Conservation (phyloP, 208 protist species). For the Leptomonas pyrrhocoris region DNA sequence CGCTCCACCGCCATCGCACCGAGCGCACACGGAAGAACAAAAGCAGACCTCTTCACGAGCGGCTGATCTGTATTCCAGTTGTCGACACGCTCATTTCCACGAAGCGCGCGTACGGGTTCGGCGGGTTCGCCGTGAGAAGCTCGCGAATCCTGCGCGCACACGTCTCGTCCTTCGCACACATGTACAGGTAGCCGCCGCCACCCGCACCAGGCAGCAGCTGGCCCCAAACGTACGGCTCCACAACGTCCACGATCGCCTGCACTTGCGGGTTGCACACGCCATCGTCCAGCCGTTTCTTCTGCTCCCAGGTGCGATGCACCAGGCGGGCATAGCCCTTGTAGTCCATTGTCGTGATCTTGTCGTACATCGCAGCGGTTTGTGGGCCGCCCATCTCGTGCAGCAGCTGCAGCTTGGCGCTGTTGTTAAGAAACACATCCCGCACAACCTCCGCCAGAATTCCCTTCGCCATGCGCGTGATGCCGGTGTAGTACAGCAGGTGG, state of each 20-base stretch:
- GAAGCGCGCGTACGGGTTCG: conserved; percentile 55
- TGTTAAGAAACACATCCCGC: conserved; percentile 50
- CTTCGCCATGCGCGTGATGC: conserved; percentile 55
- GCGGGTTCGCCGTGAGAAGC: conserved; percentile 37
- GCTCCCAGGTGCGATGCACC: conserved; percentile 47
- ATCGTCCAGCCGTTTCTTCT: conserved; percentile 54
- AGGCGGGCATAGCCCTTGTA: conserved; percentile 43
- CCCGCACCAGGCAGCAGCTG: conserved; percentile 60
- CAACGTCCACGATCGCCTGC: conserved; percentile 39
- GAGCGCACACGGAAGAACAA: not conserved
- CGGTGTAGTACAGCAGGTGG: conserved; percentile 71
- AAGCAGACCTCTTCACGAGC: conserved; percentile 15
- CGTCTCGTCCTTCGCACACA: conserved; percentile 56
- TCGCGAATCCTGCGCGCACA: conserved; percentile 42
- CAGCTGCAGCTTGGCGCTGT: conserved; percentile 28
- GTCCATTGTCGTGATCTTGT: conserved; percentile 44
- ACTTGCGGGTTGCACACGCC: conserved; percentile 42
- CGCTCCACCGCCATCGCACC: not conserved
- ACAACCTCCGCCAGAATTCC: conserved; percentile 50
- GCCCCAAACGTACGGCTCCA: conserved; percentile 53
- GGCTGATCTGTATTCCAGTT: conserved; percentile 42
- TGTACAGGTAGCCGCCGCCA: conserved; percentile 71
- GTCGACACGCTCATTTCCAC: conserved; percentile 52
- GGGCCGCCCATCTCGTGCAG: conserved; percentile 43
- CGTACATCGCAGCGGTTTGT: conserved; percentile 46